phyloP scores from a whole-genome alignment of 257 asterid genomes.

The Lycium barbarum region DNA sequence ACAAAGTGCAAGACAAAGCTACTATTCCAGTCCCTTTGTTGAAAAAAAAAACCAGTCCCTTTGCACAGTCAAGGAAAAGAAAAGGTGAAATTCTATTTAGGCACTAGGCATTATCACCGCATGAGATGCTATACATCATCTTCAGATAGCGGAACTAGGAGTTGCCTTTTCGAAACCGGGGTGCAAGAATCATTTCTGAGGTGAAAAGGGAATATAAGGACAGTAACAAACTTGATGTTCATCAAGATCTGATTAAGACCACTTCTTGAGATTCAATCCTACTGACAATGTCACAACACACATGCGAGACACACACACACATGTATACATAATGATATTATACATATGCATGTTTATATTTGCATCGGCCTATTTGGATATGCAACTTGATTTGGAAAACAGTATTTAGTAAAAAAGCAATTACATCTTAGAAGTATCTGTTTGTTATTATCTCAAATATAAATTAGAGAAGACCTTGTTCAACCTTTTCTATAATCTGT shows the following conservation, averaged over 20 bases:
- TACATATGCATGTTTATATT: neutral
- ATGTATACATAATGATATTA: too few species aligned
- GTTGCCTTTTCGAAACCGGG: neutral
- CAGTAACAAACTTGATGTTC: neutral
- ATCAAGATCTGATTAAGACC: neutral
- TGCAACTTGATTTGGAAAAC: neutral
- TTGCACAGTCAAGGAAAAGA: neutral
- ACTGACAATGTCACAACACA: neutral
- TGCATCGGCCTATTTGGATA: neutral
- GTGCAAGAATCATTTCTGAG: slow-evolving; percentile 2
- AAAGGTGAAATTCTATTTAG: neutral
- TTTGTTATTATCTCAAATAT: neutral
- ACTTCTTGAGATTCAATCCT: neutral
- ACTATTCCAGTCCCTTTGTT: neutral
- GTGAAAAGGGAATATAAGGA: neutral
- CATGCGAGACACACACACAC: neutral
- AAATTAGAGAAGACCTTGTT: neutral
- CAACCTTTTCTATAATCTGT: neutral
- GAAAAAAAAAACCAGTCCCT: neutral
- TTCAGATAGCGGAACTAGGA: neutral
- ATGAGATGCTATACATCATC: neutral
- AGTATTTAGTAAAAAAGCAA: neutral
- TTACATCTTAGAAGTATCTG: neutral
- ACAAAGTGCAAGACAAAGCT: too few species aligned
- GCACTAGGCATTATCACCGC: neutral